Evolutionary conservation across 2,329 filamentous ascomycete species (phyloP).

Genomic region (Elsinoe australis): DNA sequence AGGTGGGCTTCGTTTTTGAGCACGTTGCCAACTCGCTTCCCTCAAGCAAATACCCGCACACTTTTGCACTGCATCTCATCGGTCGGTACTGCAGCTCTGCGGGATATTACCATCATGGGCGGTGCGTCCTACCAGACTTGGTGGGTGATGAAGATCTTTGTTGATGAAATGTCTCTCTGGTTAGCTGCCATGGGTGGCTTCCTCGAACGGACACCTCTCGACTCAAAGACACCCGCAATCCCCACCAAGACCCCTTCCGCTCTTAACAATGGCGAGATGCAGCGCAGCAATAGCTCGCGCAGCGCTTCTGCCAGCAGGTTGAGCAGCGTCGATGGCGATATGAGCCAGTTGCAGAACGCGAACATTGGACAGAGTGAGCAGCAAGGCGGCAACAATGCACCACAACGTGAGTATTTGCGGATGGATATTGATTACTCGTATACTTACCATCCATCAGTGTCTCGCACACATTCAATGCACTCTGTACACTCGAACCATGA

Average conservation of each 20-base stretch:
- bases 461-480: slow-evolving; percentile 19
- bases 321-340: slow-evolving; percentile 28
- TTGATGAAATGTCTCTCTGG: slow-evolving; percentile 91
- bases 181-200: slow-evolving; percentile 86
- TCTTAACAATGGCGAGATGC: slow-evolving; percentile 22
- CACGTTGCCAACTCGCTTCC: slow-evolving; percentile 62
- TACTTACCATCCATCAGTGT: slow-evolving; percentile 14
- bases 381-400: slow-evolving; percentile 14
- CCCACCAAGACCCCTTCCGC: slow-evolving; percentile 10
- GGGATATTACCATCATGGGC: slow-evolving; percentile 71
- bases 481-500: slow-evolving; percentile 16
- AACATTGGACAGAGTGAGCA: slow-evolving; percentile 14
- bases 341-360: slow-evolving; percentile 11
- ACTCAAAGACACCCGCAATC: neutral
- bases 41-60: slow-evolving; percentile 62
- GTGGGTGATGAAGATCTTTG: slow-evolving; percentile 93
- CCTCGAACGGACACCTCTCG: slow-evolving; percentile 46
- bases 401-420: slow-evolving; percentile 18
- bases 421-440: neutral
- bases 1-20: slow-evolving; percentile 68
- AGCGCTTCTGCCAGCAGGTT: slow-evolving; percentile 29
- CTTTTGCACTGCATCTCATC: slow-evolving; percentile 70
- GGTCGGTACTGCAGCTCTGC: slow-evolving; percentile 67
- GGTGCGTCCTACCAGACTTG: slow-evolving; percentile 79
- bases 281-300: slow-evolving; percentile 23